Conservation (phyloP, 352 stramenopile species). For the Lagenidium giganteum region DNA sequence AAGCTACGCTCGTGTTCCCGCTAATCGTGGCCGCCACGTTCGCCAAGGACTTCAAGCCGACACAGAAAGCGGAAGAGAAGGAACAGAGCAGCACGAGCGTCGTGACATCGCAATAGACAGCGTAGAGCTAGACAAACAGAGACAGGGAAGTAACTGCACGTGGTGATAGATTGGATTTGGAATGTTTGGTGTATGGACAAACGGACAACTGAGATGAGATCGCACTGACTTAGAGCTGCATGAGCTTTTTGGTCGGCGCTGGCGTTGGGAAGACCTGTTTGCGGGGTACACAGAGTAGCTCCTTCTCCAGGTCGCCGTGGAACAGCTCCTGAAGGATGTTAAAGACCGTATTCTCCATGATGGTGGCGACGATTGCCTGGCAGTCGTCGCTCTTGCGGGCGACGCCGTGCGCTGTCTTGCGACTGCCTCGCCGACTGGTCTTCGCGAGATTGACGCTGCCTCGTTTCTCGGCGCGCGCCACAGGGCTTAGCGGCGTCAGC, state of each 20-base stretch:
- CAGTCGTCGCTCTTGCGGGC: slow-evolving; percentile 55
- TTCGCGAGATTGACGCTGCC: too few species aligned
- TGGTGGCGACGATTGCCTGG: slow-evolving; percentile 41
- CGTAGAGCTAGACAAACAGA: neutral
- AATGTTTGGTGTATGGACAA: neutral
- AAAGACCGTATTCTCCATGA: slow-evolving; percentile 79
- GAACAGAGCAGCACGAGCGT: too few species aligned
- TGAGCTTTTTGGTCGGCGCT: slow-evolving; percentile 15
- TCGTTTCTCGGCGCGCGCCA: too few species aligned
- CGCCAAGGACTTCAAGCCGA: slow-evolving; percentile 90
- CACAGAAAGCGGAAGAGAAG: slow-evolving; percentile 36
- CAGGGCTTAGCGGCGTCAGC: slow-evolving; percentile 1
- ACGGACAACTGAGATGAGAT: neutral
- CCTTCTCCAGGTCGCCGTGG: slow-evolving; percentile 62
- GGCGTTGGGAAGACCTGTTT: slow-evolving; percentile 44
- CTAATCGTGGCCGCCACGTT: slow-evolving; percentile 99
- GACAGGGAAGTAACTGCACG: neutral
- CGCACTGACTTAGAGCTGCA: slow-evolving; percentile 2
- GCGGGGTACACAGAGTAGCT: slow-evolving; percentile 60
- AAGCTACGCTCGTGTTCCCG: slow-evolving; percentile 98
- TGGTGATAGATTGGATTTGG: neutral
- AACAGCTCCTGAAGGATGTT: slow-evolving; percentile 84
- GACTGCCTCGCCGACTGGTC: too few species aligned
- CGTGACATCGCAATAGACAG: slow-evolving; percentile 12
- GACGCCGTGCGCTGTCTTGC: too few species aligned